A percentile compares a stretch with the other conserved stretches of the same genome.
These are phyloP conservation scores for Trifolium dubium DNA, from an alignment of 306 rosid genomes.

Conservation along the genomic window DNA sequence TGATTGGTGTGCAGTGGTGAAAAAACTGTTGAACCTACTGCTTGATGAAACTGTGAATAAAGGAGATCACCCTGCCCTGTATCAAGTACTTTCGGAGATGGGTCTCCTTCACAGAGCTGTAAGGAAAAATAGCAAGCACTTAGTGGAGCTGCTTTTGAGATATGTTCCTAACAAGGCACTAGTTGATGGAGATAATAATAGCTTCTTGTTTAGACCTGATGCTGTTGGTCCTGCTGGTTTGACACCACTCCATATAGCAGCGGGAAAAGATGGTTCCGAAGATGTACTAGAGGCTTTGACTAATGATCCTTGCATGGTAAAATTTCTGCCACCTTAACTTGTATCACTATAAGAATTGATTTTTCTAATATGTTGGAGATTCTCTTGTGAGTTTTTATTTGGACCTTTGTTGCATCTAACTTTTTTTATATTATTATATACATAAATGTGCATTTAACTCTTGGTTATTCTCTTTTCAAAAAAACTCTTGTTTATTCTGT, in stretches of 20 bases:
- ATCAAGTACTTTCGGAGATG: conserved; percentile 68
- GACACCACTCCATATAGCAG: conserved; percentile 95
- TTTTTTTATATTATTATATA: not conserved
- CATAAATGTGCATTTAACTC: conserved; percentile 25
- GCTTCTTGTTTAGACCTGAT: conserved; percentile 83
- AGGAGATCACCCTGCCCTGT: conserved; percentile 63
- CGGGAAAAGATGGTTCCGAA: conserved; percentile 82
- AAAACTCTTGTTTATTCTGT: conserved; percentile 27
- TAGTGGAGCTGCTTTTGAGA: conserved; percentile 80
- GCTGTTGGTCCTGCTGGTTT: conserved; percentile 73
- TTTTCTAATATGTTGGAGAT: not conserved
- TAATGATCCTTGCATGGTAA: conserved; percentile 83
- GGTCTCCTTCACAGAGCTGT: conserved; percentile 92
- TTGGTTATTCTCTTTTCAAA: conserved; percentile 3
- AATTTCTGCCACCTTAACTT: conserved; percentile 37
- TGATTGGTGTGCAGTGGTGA: conserved; percentile 89
- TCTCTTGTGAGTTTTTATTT: conserved; percentile 14
- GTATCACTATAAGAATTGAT: conserved; percentile 7
- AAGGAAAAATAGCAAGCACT: conserved; percentile 66
- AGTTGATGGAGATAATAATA: conserved; percentile 43
- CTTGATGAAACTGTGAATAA: conserved; percentile 66
- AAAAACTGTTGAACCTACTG: conserved; percentile 68
- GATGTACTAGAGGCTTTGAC: conserved; percentile 82
- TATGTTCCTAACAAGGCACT: conserved; percentile 56
- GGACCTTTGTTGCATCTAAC: conserved; percentile 11